phyloP scores from a whole-genome alignment of 1,284 basidiomycete genomes.

The Wallemia ichthyophaga region DNA sequence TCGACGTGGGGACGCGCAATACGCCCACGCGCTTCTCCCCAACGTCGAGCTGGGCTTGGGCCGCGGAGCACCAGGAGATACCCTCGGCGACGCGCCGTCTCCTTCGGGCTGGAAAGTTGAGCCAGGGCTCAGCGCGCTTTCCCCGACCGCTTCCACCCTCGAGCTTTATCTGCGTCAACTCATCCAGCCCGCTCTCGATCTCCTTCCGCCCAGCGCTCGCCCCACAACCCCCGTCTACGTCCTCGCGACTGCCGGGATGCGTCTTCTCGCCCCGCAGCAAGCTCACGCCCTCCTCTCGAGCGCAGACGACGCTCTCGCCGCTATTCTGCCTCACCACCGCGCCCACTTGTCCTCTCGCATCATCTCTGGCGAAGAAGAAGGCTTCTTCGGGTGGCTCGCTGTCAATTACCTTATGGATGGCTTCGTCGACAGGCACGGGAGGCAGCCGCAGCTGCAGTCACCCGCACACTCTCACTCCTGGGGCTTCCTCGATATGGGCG shows the following conservation, averaged over 20 bases:
- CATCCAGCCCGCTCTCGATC: conserved; percentile 45
- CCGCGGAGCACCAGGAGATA: background rate
- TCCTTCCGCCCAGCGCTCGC: conserved; percentile 60
- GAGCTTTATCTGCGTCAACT: conserved; percentile 49
- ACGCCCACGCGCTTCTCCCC: conserved; percentile 19
- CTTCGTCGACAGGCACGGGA: conserved; percentile 28
- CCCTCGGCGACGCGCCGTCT: too few species aligned
- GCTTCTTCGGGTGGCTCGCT: conserved; percentile 91
- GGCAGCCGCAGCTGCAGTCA: too few species aligned
- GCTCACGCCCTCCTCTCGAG: conserved; percentile 50
- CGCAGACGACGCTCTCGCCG: conserved; percentile 44
- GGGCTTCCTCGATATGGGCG: conserved; percentile 97
- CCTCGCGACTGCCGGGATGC: conserved; percentile 92
- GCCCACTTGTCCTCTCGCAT: conserved; percentile 30
- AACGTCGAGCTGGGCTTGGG: conserved; percentile 10
- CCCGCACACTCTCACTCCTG: too few species aligned
- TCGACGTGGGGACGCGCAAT: too few species aligned
- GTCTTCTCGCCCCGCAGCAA: conserved; percentile 37
- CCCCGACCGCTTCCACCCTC: conserved; percentile 21
- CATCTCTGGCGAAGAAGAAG: conserved; percentile 93
- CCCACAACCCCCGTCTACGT: conserved; percentile 67
- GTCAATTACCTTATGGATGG: conserved; percentile 99
- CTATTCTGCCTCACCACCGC: too few species aligned
- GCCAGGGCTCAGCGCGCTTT: conserved; percentile 63
- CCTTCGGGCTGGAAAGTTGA: background rate